Conservation (phyloP, 352 stramenopile species). For the Globisporangium viniferum region DNA sequence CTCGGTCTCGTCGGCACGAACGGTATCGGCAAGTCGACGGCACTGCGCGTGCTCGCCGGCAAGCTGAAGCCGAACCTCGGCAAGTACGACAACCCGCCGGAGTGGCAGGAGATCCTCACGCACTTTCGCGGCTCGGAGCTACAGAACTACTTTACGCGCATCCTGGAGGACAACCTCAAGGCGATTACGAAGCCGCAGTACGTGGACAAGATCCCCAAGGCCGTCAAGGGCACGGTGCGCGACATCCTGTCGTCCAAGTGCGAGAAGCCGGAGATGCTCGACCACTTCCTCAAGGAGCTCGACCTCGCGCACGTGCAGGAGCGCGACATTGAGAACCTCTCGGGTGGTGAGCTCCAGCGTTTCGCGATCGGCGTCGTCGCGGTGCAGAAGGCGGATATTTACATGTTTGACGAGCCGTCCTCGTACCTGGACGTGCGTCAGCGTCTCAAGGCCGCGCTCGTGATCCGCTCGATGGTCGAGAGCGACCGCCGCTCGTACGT, state of each 20-base stretch:
- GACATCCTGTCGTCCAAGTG: slow-evolving; percentile 95
- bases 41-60: slow-evolving; percentile 98
- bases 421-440: slow-evolving; percentile 99
- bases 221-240: slow-evolving; percentile 93
- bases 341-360: slow-evolving; percentile 98
- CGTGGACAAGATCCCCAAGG: slow-evolving; percentile 99
- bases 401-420: slow-evolving; percentile 99
- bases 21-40: slow-evolving; percentile 99
- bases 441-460: slow-evolving; percentile 96
- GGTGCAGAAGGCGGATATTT: slow-evolving; percentile 97
- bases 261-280: slow-evolving; percentile 77
- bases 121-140: slow-evolving; percentile 97
- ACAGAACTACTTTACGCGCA: slow-evolving; percentile 99
- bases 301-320: slow-evolving; percentile 97
- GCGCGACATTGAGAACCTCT: slow-evolving; percentile 95
- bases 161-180: slow-evolving; percentile 99
- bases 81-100: slow-evolving; percentile 93
- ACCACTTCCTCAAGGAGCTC: slow-evolving; percentile 88
- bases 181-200: slow-evolving; percentile 99
- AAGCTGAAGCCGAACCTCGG: slow-evolving; percentile 99
- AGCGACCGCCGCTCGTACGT: slow-evolving; percentile 91
- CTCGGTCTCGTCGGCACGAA: slow-evolving; percentile 99
- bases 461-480: slow-evolving; percentile 97
- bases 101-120: slow-evolving; percentile 99
- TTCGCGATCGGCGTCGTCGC: slow-evolving; percentile 98